phyloP scores from a whole-genome alignment of 768 basidiomycete species.

The Rhodocollybia butyracea region DNA sequence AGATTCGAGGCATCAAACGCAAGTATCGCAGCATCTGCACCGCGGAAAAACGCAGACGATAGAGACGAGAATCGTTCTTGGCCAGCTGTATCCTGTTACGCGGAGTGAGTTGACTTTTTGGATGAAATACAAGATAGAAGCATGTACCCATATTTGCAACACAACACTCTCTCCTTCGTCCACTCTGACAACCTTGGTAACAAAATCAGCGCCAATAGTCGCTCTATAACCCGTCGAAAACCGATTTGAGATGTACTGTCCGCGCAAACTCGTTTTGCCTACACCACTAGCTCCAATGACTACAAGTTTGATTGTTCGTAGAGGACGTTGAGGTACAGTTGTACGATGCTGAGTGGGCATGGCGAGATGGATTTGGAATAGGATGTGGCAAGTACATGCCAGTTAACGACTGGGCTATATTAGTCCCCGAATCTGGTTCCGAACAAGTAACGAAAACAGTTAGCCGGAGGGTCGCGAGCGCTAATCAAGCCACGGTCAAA shows the following conservation, averaged over 20 bases:
- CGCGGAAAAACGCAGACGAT: constrained; percentile 80
- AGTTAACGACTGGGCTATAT: too few species aligned
- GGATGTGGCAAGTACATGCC: too few species aligned
- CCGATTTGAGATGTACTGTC: constrained; percentile 74
- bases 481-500: too few species aligned
- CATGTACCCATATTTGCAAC: constrained; percentile 65
- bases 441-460: too few species aligned
- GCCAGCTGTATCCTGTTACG: constrained; percentile 79
- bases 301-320: constrained; percentile 67
- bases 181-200: constrained; percentile 69
- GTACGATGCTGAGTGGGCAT: too few species aligned
- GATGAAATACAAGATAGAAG: not conserved
- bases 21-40: constrained; percentile 77
- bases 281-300: constrained; percentile 81
- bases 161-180: constrained; percentile 56
- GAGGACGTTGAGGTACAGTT: too few species aligned
- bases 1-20: constrained; percentile 80
- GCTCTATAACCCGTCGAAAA: constrained; percentile 79
- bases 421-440: too few species aligned
- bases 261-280: constrained; percentile 81
- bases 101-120: not conserved
- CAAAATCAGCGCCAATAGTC: constrained; percentile 90
- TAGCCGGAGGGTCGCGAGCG: too few species aligned
- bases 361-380: too few species aligned
- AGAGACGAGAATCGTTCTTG: constrained; percentile 86